Evolutionary conservation across 257 asterid species (phyloP).

Genomic region (Solanum bulbocastanum): DNA sequence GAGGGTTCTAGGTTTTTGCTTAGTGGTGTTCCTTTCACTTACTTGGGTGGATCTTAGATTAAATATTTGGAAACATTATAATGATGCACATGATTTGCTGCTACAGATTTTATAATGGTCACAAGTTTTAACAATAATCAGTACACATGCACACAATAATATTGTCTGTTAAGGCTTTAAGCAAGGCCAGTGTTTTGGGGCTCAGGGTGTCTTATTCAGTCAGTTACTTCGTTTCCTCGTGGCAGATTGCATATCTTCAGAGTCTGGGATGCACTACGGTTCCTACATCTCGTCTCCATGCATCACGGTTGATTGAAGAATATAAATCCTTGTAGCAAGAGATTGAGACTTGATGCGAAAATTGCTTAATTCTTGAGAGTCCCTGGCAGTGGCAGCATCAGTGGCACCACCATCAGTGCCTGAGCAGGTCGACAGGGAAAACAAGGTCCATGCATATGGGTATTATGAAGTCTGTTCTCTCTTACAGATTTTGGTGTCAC

Average conservation of each 20-base stretch:
- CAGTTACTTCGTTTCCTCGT: neutral
- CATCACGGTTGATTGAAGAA: slow-evolving; percentile 88
- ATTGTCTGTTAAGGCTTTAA: neutral
- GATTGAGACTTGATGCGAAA: neutral
- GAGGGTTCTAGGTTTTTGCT: neutral
- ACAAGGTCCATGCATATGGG: neutral
- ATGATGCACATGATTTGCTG: neutral
- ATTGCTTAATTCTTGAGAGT: neutral
- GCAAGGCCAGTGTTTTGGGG: neutral
- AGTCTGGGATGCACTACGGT: slow-evolving; percentile 73
- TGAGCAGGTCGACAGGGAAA: neutral
- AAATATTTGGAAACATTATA: neutral
- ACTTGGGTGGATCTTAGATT: neutral
- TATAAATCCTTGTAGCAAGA: slow-evolving; percentile 52
- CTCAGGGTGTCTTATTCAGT: neutral
- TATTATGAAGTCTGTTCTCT: neutral
- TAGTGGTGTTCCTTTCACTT: neutral
- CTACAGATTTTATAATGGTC: neutral
- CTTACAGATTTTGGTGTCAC: neutral
- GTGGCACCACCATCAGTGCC: neutral
- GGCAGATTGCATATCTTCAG: slow-evolving; percentile 71
- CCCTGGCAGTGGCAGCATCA: neutral
- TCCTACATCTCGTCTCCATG: slow-evolving; percentile 91
- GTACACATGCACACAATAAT: neutral
- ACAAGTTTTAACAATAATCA: neutral